Base-by-base conservation (phyloP, 1,284 basidiomycete species). In the Ganoderma sinense region DNA sequence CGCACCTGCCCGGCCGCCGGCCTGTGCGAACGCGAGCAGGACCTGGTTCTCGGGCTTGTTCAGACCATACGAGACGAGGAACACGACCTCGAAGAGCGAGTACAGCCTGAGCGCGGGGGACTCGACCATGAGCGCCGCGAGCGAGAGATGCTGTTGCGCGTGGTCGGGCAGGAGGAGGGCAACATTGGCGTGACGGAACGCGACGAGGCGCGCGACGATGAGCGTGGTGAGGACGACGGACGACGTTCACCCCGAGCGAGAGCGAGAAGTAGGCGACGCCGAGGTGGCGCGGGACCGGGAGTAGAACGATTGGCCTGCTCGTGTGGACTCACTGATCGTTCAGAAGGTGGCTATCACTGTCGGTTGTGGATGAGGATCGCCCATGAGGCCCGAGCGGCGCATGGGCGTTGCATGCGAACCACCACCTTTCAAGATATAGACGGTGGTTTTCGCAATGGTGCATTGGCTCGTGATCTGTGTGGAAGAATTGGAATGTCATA, bases 241-340 rank as follows among this genome's bases (percentile, higher is more conserved):
- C n/a, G 71, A 86, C 82, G 77, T 86, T 86, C 53, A 82, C 76
- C 31, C 81, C 76, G 48, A 86, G 78, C 5, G 84, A 85, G 59
- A 85, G 80, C 16, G 81, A 75, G 64, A 81, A 84, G 73, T 84
- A 85, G 4, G 84, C 73, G 10, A 68, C 72, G 20, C 74, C 73
- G 68, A 80, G 82, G 2, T 81, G 80, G 64, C 82, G 69, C 1
- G 83, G 82, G 14, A 82, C 71, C 5, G 66, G 71, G 70, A 82
- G 76, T 84, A 83, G 20, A 84, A 67, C 6, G 83, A 84, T 1
- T 83, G 76, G 11, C 64, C 68, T 39, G 40, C 82, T 64, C 82
- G 79, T 60, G 79, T 82, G 6, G 83, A 84, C 71, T 84, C 78
- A n/a, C n/a, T n/a, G 11, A 84, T 77, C 11, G 82, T 82, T 82